Base-by-base conservation (phyloP, 208 protist species). In the Leishmania lainsoni region DNA sequence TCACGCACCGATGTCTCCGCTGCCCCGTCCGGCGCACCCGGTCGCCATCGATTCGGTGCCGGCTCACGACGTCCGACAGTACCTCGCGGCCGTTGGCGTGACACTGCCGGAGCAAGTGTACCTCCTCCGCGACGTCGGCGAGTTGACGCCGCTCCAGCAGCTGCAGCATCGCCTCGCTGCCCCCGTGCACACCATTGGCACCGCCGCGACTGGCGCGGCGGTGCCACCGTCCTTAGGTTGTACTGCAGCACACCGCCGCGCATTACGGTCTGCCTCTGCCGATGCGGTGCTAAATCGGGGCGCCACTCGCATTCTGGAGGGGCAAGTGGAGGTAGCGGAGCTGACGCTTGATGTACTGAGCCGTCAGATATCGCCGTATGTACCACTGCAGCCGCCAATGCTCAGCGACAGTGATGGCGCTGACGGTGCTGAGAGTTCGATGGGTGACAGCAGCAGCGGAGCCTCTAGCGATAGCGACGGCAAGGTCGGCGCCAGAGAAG, bases 51-150 rank as follows among this genome's bases (percentile, higher is more conserved):
- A 85, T 74, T 52, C 77, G 26, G 70, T 85, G 59, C 58, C 68
- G 56, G 82, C 76, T 51, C 73, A 81, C 73, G 79, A 77, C 70
- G 77, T 86, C 5, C 66, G 71, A 9, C 76, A 75, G 78, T 89
- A 89, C 79, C 66, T 72, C 59, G 81, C 82, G 22, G 39, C 79
- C 35, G 63, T 84, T 26, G 75, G 74, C 4, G 76, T 89, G 29
- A 89, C 81, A 8, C 61, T 86, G n/a, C 86, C 86, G 1, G 80
- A 85, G 65, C 86, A 89, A 29, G 78, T 78, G 10, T 89, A 80
- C 35, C 61, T 86, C 5, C 42, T 89, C 17, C 82, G 72, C 9
- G 82, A 85, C 32, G 63, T 63, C 0, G 39, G 17, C 2, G 72
- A 42, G 0, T 32, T 49, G 14, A 17, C n/a, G n/a, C 63, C 29